Base-by-base conservation (phyloP, 2,329 filamentous ascomycete species). In the Metarhizium brunneum region DNA sequence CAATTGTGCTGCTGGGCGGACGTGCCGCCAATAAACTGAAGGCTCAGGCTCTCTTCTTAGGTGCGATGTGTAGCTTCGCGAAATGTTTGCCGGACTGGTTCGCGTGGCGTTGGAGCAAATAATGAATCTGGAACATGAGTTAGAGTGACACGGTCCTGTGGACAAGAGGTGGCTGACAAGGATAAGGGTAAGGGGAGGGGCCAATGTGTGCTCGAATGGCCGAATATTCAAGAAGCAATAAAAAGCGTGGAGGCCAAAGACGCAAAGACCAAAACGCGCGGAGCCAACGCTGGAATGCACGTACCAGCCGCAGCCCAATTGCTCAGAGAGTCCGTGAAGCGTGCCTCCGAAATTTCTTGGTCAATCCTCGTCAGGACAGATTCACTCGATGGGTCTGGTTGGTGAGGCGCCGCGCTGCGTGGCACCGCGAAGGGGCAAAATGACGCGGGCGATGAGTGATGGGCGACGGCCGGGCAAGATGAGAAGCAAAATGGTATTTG, bases 281-380 rank as follows among this genome's bases (percentile, higher is more conserved):
- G 40, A 14, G 6, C 3, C 40, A 16, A 38, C 14, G 29, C 14
- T 38, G 32, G 52, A 38, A 53, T 53, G 53, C 56, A 55, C 53
- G 53, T 55, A 55, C 53, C 52, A 54, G 38, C 50, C 43, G 29
- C 50, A 56, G 51, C 45, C 49, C 53, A 43, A 48, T n/a, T 48
- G 11, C 18, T 30, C 14, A 25, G 38, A 40, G 13, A 40, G 4
- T 14, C 38, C 10, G 38, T 13, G 13, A 5, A 40, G 38, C 38
- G 38, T 14, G 10, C 10, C 45, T 48, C 25, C 45, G 18, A 48
- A 48, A 48, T 30, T 18, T 30, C 5, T 29, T 18, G 20, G 5
- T 48, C 16, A 13, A 13, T 20, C 6, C 42, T 45, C 18, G n/a
- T 18, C 16, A 8, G 42, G n/a, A 5, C 4, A 45, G 42, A 40